phyloP scores from a whole-genome alignment of 768 basidiomycete genomes.

The Boletus rubescentipes region DNA sequence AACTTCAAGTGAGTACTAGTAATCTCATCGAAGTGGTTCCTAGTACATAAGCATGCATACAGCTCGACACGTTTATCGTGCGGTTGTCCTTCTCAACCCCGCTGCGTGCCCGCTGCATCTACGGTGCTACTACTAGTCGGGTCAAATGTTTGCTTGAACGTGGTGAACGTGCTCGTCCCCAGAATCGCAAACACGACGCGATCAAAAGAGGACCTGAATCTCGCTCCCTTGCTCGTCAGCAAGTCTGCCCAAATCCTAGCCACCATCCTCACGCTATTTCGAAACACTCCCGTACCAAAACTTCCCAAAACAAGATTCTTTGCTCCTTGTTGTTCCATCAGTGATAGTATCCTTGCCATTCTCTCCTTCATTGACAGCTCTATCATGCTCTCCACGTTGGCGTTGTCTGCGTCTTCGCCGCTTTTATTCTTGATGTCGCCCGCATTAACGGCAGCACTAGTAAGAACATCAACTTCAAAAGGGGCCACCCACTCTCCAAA shows the following conservation, averaged over 20 bases:
- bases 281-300: slow-evolving; percentile 79
- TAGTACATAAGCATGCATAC: background rate
- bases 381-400: slow-evolving; percentile 40
- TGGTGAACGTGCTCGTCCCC: slow-evolving; percentile 46
- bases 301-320: slow-evolving; percentile 66
- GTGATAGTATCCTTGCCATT: slow-evolving; percentile 63
- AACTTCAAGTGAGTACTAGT: too few relatives aligned
- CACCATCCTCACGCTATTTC: slow-evolving; percentile 57
- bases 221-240: slow-evolving; percentile 45
- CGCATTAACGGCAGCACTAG: slow-evolving; percentile 76
- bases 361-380: slow-evolving; percentile 62
- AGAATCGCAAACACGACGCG: slow-evolving; percentile 67
- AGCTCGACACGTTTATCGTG: background rate
- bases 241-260: slow-evolving; percentile 67
- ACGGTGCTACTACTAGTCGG: background rate
- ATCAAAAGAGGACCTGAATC: slow-evolving; percentile 60
- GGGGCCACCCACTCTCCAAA: slow-evolving; percentile 55
- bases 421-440: slow-evolving; percentile 41
- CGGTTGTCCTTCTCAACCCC: background rate
- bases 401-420: background rate
- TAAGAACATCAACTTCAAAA: slow-evolving; percentile 62
- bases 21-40: too few relatives aligned
- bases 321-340: slow-evolving; percentile 63
- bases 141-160: slow-evolving; percentile 40
- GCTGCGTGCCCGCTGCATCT: background rate